Conservation (phyloP, 2,329 filamentous ascomycete species). For the Fusarium newnesense region DNA sequence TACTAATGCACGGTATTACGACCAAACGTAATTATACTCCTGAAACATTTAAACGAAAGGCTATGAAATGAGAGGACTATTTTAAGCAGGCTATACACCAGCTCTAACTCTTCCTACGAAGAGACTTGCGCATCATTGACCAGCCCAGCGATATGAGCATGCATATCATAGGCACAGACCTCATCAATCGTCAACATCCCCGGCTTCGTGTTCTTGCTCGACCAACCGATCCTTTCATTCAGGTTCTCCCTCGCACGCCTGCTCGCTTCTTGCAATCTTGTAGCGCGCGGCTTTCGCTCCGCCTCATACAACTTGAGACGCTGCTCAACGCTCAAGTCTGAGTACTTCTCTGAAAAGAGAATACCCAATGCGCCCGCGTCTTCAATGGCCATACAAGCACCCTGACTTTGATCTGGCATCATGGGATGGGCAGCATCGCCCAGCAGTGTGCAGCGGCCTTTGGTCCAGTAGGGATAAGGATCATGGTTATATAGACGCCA, state of each 20-base stretch:
- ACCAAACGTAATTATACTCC: too few species aligned
- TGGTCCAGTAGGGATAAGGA: slow-evolving; percentile 24
- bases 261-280: slow-evolving; percentile 11
- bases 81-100: background rate
- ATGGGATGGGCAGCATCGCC: slow-evolving; percentile 30
- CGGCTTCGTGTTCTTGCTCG: slow-evolving; percentile 57
- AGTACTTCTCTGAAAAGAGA: slow-evolving; percentile 1
- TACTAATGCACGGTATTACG: accelerated
- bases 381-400: slow-evolving; percentile 12
- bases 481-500: slow-evolving; percentile 65
- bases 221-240: slow-evolving; percentile 21
- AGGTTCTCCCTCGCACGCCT: slow-evolving; percentile 20
- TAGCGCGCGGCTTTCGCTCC: slow-evolving; percentile 11
- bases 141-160: slow-evolving; percentile 36
- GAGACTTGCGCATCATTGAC: background rate
- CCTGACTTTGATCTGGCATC: slow-evolving; percentile 25
- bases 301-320: slow-evolving; percentile 8
- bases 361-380: slow-evolving; percentile 5
- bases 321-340: background rate
- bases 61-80: background rate
- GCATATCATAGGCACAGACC: slow-evolving; percentile 64
- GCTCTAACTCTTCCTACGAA: background rate
- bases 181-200: slow-evolving; percentile 71
- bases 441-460: slow-evolving; percentile 12
- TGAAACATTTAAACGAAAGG: background rate